These are phyloP conservation scores for Schizochytrium sp. DNA, from an alignment of 108 stramenopile species.

Conservation along the genomic window DNA sequence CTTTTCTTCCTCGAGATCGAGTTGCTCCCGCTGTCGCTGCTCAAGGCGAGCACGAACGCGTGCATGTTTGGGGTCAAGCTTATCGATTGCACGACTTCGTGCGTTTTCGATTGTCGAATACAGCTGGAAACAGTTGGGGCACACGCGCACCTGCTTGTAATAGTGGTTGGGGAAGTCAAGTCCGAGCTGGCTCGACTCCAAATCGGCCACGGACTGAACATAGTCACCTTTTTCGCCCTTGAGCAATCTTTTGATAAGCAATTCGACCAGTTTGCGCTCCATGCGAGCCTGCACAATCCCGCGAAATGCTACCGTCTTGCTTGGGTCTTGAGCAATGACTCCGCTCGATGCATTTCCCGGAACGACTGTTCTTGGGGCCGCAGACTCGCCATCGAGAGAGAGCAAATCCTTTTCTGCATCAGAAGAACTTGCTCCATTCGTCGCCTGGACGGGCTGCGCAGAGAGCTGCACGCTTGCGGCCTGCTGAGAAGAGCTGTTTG, in stretches of 20 bases:
- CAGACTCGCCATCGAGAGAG: neutral
- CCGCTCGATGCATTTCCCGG: too few species aligned
- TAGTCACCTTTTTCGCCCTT: constrained; percentile 5
- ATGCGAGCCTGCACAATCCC: neutral
- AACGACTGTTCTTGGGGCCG: neutral
- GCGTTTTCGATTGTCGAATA: constrained; percentile 22
- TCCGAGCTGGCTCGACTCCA: neutral
- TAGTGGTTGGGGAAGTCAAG: constrained; percentile 9
- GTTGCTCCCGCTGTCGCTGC: neutral
- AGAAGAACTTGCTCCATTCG: too few species aligned
- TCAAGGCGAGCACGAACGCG: neutral
- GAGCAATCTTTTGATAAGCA: neutral
- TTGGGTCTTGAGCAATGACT: too few species aligned
- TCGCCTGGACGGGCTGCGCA: too few species aligned
- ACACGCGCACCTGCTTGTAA: constrained; percentile 17
- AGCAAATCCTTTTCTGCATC: neutral
- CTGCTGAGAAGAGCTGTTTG: too few species aligned
- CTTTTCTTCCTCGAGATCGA: neutral
- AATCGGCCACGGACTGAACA: constrained; percentile 4
- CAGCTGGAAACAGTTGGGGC: constrained; percentile 20
- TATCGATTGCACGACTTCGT: neutral
- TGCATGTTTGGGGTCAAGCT: neutral
- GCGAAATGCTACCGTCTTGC: neutral
- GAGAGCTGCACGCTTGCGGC: too few species aligned
- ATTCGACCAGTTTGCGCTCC: neutral